These are phyloP conservation scores for Pseudocercospora musae DNA, from an alignment of 2,329 filamentous ascomycete species.

Conservation along the genomic window DNA sequence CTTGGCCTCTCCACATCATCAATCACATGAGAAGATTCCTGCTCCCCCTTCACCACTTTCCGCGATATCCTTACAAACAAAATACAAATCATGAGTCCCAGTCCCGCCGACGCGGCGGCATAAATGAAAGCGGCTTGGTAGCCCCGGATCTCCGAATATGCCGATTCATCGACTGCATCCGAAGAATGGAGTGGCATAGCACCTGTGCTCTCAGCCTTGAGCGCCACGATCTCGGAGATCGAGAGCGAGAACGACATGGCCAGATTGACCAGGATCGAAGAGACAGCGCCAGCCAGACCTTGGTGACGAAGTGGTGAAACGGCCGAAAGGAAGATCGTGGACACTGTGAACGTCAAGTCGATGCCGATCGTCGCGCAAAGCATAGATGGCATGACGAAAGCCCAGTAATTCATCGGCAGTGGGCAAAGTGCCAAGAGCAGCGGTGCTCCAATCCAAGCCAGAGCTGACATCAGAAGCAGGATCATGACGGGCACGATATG, in stretches of 20 bases:
- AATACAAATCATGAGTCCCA: slow-evolving; percentile 29
- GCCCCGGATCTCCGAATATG: slow-evolving; percentile 16
- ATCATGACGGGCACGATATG: slow-evolving; percentile 32
- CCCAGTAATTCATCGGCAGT: slow-evolving; percentile 35
- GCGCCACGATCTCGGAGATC: slow-evolving; percentile 33
- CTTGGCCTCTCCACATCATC: slow-evolving; percentile 26
- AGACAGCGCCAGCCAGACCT: slow-evolving; percentile 36
- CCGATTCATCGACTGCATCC: neutral
- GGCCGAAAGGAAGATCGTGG: slow-evolving; percentile 33
- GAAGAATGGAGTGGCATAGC: slow-evolving; percentile 1
- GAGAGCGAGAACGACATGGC: slow-evolving; percentile 37
- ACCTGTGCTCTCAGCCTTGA: slow-evolving; percentile 18
- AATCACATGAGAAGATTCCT: neutral
- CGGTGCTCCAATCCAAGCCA: slow-evolving; percentile 37
- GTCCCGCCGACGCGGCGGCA: slow-evolving; percentile 30
- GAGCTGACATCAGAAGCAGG: slow-evolving; percentile 32
- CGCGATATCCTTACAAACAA: slow-evolving; percentile 32
- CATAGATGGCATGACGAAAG: slow-evolving; percentile 37
- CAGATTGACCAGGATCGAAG: slow-evolving; percentile 37
- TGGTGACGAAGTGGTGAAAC: slow-evolving; percentile 34
- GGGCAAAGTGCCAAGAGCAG: slow-evolving; percentile 35
- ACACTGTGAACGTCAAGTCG: slow-evolving; percentile 38
- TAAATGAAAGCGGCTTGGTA: slow-evolving; percentile 33
- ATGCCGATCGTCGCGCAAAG: slow-evolving; percentile 37
- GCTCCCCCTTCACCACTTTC: slow-evolving; percentile 19